Evolutionary conservation across 2,329 filamentous ascomycete genomes (phyloP), one percentile per base, ranked within the genome.

Genomic region (Fusarium bactridioides): DNA sequence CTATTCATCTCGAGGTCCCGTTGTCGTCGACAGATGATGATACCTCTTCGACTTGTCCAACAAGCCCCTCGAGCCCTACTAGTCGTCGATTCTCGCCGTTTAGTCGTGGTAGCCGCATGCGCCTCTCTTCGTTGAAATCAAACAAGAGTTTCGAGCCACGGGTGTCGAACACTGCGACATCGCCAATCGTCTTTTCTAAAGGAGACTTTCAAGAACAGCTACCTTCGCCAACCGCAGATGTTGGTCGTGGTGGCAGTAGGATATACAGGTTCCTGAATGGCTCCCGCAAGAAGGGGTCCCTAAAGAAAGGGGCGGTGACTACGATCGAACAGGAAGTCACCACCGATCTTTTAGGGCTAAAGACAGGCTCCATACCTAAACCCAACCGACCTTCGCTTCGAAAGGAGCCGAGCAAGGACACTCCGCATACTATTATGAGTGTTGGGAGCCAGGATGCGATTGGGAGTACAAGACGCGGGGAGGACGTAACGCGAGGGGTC

Each of bases 361-460:
- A 64, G 15, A 25, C 43, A 15, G 43, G 51, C 23, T 45, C 81
- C 25, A 79, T 82, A 1, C 74, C 79, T 54, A 76, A 79, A 19
- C 78, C 81, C 4, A 84, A 82, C 69, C 81, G 80, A 44, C 70
- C 83, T 16, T 75, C 78, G 10, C 71, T 85, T 50, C 82, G 80
- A 48, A 77, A 79, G 1, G 82, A 84, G 37, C 73, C 80, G n/a
- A 86, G 83, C 73, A 83, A 83, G 69, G 85, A 86, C 31, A 86
- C 84, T 0, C 75, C 87, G 31, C 84, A 84, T 57, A 87, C 85
- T 3, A 86, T 87, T 23, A 74, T 87, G 57, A 87, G 86, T 65
- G 85, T 87, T 13, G 85, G 83, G 10, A 87, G 85, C 54, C 77
- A 83, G 23, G 84, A 86, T 50, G 68, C 75, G 21, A 58, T 58